Evolutionary conservation across 768 basidiomycete species (phyloP), one percentile per base, ranked within the genome.

Genomic region (Plicaturopsis crispa): DNA sequence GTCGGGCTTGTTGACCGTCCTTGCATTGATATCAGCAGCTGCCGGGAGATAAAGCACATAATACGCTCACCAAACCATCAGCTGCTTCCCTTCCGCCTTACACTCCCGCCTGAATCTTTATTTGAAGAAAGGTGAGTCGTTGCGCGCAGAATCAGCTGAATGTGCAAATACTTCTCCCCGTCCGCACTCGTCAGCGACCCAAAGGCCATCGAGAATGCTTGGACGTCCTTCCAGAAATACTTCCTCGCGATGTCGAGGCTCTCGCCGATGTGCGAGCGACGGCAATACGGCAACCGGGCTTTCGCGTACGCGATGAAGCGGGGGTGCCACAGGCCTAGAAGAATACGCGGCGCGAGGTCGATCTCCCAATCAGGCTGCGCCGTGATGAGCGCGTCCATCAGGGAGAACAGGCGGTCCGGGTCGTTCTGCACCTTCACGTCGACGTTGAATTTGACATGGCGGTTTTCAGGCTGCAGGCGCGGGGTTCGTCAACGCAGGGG

Each of bases 361-460:
- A 73, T 79, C 59, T 89, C 73, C 84, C 84, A 94, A 21, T 73
- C 65, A 1, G 73, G 66, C 43, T 90, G 75, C 5, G 67, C 50
- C 11, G 73, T 66, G 42, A 94, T 78, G 41, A 72, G 66, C 28
- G 60, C 57, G 61, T 86, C 72, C 78, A 96, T 89, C 31, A 92
- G 65, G 17, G 61, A 54, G 63, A 93, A 96, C 22, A 94, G 71
- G n/a, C 74, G 75, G 40, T 78, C 79, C 1, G 94, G 91, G 53
- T 92, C 79, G 54, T 97, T 98, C 53, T 90, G 80, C 19, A 83
- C 74, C 63, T 99, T 99, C 55, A 96, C 87, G 56, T 98, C 94
- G 44, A 97, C 75, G 66, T 97, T 79, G 52, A 84, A 81, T 45
- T 75, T 75, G 54, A 83, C 77, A 43, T 84, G 82, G 24, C 62